Evolutionary conservation across 352 stramenopile species (phyloP), one percentile per base, ranked within the genome.

Genomic region (Elongisporangium prolatum): DNA sequence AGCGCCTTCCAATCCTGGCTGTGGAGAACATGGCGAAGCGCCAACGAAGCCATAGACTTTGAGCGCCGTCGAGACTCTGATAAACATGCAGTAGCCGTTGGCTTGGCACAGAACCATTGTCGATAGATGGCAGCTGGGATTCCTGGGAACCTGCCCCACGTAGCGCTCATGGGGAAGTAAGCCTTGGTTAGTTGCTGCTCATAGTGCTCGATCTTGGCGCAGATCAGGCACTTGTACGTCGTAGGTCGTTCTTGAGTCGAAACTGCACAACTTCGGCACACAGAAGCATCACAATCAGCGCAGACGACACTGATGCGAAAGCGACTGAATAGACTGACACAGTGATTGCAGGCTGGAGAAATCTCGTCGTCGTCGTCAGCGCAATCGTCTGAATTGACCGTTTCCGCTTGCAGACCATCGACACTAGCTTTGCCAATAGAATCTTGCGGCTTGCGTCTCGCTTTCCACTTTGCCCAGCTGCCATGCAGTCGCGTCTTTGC

Each of bases 1-100:
- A 58, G 24, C 6, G 61, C 56, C 18, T 56, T 54, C 51, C 68
- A 65, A 25, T 60, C 62, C 28, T 62, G 59, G n/a, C 59, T 61
- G 50, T 74, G 63, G 48, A 74, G 38, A 47, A 68, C 55, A 48
- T 71, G 63, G 20, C 69, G 59, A 2, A 54, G 48, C n/a, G 65
- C 63, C 16, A 74, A 50, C 21, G 28, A 62, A 4, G 34, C 51
- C 14, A 71, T 57, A 40, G 68, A 59, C n/a, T 50, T 40, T 2
- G 48, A 28, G 21, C 67, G 59, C 53, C 68, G 34, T 17, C 34
- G 34, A 1, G 34, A 44, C 11, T 44, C 34, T 1, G 10, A 17
- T 13, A 13, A 44, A 47, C 22, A 72, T 61, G 6, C 48, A 1
- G 11, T 18, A 11, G 50, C 52, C 34, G 21, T 16, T 4, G 22